These are phyloP conservation scores for Apiotrichum gamsii DNA, from an alignment of 1,284 basidiomycete species.

Conservation along the genomic window DNA sequence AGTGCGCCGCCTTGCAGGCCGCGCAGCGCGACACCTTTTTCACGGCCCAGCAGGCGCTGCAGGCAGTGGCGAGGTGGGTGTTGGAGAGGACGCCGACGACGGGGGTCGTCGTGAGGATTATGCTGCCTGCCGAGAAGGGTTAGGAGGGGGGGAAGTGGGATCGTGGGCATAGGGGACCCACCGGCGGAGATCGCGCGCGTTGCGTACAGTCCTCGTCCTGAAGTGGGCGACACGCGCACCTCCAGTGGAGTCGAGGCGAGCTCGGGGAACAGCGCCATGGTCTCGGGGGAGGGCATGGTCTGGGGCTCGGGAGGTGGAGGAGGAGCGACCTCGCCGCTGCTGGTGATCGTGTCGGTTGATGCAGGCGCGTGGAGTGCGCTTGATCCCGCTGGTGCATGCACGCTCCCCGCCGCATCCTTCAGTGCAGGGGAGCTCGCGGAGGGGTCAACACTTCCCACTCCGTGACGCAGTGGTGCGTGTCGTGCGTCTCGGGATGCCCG, in stretches of 20 bases:
- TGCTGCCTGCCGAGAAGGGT: constrained; percentile 52
- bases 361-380: no score
- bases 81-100: constrained; percentile 62
- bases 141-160: neutral
- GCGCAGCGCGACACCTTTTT: constrained; percentile 57
- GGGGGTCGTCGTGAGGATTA: constrained; percentile 56
- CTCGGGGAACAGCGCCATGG: no score
- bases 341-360: no score
- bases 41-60: constrained; percentile 34
- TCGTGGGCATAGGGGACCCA: constrained; percentile 6
- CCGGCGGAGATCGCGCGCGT: constrained; percentile 15
- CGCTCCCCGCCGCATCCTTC: no score
- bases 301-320: no score
- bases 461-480: no score
- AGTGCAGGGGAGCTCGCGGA: no score
- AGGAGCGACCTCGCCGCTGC: no score
- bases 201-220: constrained; percentile 36
- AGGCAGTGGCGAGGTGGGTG: constrained; percentile 57
- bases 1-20: constrained; percentile 60
- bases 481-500: no score
- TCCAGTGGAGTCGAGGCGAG: constrained; percentile 13
- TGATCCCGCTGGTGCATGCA: no score
- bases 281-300: no score
- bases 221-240: constrained; percentile 10
- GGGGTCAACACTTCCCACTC: no score